Conservation (phyloP, 768 basidiomycete genomes). For the Cubamyces lactineus region DNA sequence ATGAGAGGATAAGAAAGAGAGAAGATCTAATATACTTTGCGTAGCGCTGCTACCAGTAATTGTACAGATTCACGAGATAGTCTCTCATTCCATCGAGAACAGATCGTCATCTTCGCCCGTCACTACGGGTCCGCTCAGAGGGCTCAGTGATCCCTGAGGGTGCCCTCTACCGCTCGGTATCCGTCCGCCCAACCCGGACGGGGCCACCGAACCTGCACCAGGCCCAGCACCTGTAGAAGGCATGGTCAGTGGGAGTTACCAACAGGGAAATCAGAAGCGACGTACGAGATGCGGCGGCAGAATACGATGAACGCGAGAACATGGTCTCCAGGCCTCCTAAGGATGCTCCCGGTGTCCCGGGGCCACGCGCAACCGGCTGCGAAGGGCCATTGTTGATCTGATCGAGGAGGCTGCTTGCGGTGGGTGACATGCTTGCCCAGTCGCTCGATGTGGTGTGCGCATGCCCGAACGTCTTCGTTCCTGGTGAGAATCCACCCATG, state of each 20-base stretch:
- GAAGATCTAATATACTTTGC: not conserved
- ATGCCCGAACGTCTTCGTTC: constrained; percentile 30
- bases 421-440: constrained; percentile 38
- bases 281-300: constrained; percentile 43
- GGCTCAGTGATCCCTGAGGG: constrained; percentile 50
- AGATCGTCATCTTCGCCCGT: constrained; percentile 69
- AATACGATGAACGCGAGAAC: constrained; percentile 61
- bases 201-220: constrained; percentile 19
- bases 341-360: constrained; percentile 10
- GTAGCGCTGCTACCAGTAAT: not conserved
- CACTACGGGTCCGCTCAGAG: constrained; percentile 61
- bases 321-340: constrained; percentile 49
- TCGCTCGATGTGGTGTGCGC: constrained; percentile 30
- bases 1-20: not conserved
- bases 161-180: constrained; percentile 41
- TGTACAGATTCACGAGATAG: not conserved
- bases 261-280: constrained; percentile 20
- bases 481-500: constrained; percentile 30
- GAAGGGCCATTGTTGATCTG: constrained; percentile 33
- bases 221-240: not conserved
- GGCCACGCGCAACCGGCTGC: constrained; percentile 17
- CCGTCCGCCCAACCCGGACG: constrained; percentile 28
- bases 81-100: constrained; percentile 62
- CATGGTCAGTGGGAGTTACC: not conserved
- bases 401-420: constrained; percentile 24